phyloP scores from a whole-genome alignment of 805 yeast species.

The Tetrapisispora namnaoensis region DNA sequence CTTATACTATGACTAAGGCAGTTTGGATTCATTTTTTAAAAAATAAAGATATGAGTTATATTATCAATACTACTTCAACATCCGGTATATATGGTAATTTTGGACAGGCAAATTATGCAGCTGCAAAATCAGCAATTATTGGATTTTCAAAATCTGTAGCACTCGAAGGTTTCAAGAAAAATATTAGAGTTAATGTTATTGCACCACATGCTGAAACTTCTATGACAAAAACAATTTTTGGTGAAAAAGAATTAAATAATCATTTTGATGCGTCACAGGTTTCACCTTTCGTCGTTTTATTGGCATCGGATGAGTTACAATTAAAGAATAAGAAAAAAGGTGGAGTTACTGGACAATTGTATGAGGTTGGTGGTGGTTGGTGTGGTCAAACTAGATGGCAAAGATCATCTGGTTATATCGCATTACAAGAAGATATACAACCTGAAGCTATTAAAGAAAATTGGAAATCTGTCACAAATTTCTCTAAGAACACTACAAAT shows the following conservation, averaged over 20 bases:
- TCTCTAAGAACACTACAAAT: constrained; percentile 45
- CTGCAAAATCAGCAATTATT: constrained; percentile 83
- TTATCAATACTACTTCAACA: constrained; percentile 86
- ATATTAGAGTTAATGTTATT: constrained; percentile 68
- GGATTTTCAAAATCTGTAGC: constrained; percentile 84
- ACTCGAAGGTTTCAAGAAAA: constrained; percentile 73
- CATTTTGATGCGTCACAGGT: constrained; percentile 80
- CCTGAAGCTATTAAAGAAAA: constrained; percentile 66
- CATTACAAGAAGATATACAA: constrained; percentile 34
- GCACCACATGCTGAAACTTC: constrained; percentile 99
- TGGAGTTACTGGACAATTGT: constrained; percentile 64
- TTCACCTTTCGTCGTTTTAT: constrained; percentile 77
- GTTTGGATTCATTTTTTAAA: constrained; percentile 86
- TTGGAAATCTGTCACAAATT: constrained; percentile 60
- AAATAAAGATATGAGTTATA: constrained; percentile 62
- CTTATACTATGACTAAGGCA: constrained; percentile 70
- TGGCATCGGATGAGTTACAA: constrained; percentile 65
- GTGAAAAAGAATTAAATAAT: constrained; percentile 60
- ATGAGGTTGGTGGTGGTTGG: constrained; percentile 97
- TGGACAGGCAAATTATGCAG: constrained; percentile 93
- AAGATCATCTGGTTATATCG: constrained; percentile 76
- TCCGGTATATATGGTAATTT: constrained; percentile 96
- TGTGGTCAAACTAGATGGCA: constrained; percentile 92
- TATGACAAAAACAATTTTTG: constrained; percentile 85
- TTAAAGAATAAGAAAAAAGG: constrained; percentile 6